Evolutionary conservation across 768 basidiomycete genomes (phyloP), one percentile per base, ranked within the genome.

Genomic region (Xerocomus spinulosus): DNA sequence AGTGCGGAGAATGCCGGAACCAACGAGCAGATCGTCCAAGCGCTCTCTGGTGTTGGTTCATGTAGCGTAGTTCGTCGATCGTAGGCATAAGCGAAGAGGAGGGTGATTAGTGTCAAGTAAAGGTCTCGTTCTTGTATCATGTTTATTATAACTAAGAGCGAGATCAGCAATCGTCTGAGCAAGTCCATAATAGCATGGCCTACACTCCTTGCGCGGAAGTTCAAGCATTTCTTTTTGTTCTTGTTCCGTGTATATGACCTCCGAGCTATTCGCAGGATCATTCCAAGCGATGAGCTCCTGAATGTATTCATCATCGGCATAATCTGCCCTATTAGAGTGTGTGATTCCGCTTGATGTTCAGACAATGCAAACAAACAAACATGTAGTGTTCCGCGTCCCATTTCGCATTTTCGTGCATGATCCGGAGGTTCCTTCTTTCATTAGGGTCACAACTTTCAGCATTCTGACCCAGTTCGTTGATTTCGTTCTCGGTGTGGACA

Each of bases 361-460:
- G 10, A 43, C 5, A 37, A 42, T 29, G 43, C 28, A 37, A 46
- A 79, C 12, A 18, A 28, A 67, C 65, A 44, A 65, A 90, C 90
- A 90, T 83, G 62, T 92, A 92, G 68, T 92, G 73, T 57, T 91
- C 88, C 57, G 81, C 82, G 56, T 92, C 83, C 78, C 83, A 93
- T 66, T 90, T 91, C 25, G 76, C 72, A 32, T 91, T 73, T 62
- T 92, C 90, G 51, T 81, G 82, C 46, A 68, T 63, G 10, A 80
- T 53, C 40, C 88, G 77, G 49, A 70, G 72, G 34, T 50, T 55
- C 24, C 80, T 73, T 30, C 88, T 76, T 52, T 84, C 81, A 3
- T 65, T 60, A 12, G 58, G 64, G 12, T 71, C 61, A 44, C 77
- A 77, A 2, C 61, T 73, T 68, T 93, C 90, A 13, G 76, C 83